phyloP scores from a whole-genome alignment of 108 stramenopile species.

The Poteriospumella lacustris region DNA sequence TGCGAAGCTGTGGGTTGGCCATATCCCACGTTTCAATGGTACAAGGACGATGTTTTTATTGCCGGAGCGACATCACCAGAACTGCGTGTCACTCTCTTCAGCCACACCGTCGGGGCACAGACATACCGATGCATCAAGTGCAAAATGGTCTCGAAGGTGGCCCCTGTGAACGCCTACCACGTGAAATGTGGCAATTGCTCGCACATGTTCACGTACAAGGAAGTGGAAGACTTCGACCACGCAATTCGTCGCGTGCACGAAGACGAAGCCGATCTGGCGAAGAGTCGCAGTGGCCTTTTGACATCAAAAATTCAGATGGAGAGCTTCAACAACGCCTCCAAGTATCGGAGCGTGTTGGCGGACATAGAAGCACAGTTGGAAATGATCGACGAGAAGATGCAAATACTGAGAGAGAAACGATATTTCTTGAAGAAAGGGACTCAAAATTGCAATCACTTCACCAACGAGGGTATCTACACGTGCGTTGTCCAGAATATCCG shows the following conservation, averaged over 20 bases:
- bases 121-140: slow-evolving; percentile 36
- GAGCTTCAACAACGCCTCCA: background rate
- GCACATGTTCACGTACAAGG: slow-evolving; percentile 20
- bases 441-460: background rate
- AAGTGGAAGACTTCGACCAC: slow-evolving; percentile 23
- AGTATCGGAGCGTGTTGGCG: background rate
- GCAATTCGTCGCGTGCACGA: background rate
- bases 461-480: slow-evolving; percentile 31
- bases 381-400: background rate
- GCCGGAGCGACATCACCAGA: background rate
- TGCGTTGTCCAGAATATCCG: slow-evolving; percentile 43
- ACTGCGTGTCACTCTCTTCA: background rate
- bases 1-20: slow-evolving; percentile 37
- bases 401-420: slow-evolving; percentile 1
- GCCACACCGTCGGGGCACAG: background rate
- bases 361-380: background rate
- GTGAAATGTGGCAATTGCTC: slow-evolving; percentile 33
- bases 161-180: slow-evolving; percentile 33
- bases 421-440: background rate
- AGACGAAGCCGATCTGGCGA: background rate
- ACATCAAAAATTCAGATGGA: background rate
- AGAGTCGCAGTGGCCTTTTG: background rate
- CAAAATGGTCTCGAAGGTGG: slow-evolving; percentile 30
- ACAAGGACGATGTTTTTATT: slow-evolving; percentile 4
- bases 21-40: slow-evolving; percentile 38